Percentiles rank a stretch among this genome's conserved stretches.
Evolutionary conservation across 176 grass and related monocot species (phyloP).

Genomic region (Aegilops speltoides): DNA sequence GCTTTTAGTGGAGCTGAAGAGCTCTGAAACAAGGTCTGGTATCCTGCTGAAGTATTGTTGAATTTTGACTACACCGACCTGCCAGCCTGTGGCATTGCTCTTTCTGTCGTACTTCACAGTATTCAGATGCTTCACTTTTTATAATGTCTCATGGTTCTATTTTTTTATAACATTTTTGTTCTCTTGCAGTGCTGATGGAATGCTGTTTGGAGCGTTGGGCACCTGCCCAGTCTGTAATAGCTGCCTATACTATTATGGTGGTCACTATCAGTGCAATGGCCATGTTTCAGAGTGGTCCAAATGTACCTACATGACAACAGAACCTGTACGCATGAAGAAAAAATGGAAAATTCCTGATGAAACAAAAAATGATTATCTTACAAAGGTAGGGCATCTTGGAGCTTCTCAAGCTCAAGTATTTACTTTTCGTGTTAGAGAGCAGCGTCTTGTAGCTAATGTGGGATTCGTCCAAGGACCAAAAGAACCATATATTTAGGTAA

Average conservation of each 20-base stretch:
- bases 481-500: neutral
- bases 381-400: conserved; percentile 52
- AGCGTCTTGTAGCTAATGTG: neutral
- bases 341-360: conserved; percentile 82
- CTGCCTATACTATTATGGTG: conserved; percentile 61
- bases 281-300: conserved; percentile 93
- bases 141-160: neutral
- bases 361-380: conserved; percentile 64
- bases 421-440: neutral
- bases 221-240: conserved; percentile 78
- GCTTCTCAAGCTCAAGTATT: neutral
- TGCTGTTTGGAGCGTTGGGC: conserved; percentile 92
- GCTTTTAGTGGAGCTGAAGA: neutral
- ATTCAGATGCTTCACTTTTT: neutral
- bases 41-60: neutral
- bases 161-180: neutral
- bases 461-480: neutral
- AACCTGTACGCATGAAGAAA: conserved; percentile 68
- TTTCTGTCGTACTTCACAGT: conserved; percentile 1
- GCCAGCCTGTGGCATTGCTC: neutral
- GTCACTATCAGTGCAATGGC: conserved; percentile 77
- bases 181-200: conserved; percentile 80
- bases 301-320: conserved; percentile 73
- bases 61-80: neutral
- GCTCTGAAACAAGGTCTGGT: neutral